A percentile compares a stretch with the other conserved stretches of the same genome.
These are phyloP conservation scores for Metschnikowia anglica DNA, from an alignment of 805 yeast species.

Conservation along the genomic window DNA sequence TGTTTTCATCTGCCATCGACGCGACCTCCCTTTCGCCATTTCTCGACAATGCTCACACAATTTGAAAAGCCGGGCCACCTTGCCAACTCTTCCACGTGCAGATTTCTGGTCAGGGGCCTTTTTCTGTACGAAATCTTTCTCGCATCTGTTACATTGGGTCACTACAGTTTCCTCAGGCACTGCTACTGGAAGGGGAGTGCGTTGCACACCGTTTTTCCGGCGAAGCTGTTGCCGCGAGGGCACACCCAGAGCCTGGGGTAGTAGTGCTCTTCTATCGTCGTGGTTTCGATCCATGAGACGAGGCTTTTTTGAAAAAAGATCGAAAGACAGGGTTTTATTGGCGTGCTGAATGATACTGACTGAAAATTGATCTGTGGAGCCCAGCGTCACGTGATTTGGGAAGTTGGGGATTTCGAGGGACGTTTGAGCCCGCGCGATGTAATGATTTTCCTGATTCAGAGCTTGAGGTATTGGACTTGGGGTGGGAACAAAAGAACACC, in stretches of 20 bases:
- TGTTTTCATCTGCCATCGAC: constrained; percentile 10
- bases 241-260: constrained; percentile 3
- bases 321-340: too few relatives aligned
- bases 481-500: too few relatives aligned
- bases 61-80: constrained; percentile 7
- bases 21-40: constrained; percentile 11
- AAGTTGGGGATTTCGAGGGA: too few relatives aligned
- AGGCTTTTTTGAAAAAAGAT: neutral
- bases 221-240: constrained; percentile 10
- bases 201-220: constrained; percentile 4
- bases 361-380: too few relatives aligned
- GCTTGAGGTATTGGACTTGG: too few relatives aligned
- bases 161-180: constrained; percentile 9
- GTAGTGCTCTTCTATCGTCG: constrained; percentile 5
- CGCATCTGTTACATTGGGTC: constrained; percentile 9
- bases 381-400: too few relatives aligned
- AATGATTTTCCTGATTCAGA: too few relatives aligned
- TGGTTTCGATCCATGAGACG: constrained; percentile 3
- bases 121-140: constrained; percentile 9
- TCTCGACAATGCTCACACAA: constrained; percentile 11
- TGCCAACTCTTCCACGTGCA: constrained; percentile 7
- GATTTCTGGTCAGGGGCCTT: constrained; percentile 10
- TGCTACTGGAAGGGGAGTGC: neutral
- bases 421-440: too few relatives aligned
- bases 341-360: too few relatives aligned